Conservation (phyloP, 2,329 filamentous ascomycete species). For the Ophiocordyceps australis region DNA sequence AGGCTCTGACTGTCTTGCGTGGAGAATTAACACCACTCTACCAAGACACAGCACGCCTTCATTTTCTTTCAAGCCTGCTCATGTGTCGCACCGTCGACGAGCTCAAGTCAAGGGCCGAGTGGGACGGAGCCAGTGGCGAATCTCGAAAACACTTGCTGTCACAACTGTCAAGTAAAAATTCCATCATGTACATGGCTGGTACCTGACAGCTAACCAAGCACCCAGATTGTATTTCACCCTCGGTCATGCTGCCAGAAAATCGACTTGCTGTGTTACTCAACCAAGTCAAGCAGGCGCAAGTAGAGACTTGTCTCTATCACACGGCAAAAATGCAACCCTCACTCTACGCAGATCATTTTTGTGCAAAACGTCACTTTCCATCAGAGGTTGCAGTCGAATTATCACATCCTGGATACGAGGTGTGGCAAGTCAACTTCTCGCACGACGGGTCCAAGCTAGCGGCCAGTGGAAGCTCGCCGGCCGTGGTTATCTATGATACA, state of each 20-base stretch:
- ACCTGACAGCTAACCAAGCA: not conserved
- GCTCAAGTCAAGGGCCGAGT: constrained; percentile 56
- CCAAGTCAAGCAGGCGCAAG: constrained; percentile 70
- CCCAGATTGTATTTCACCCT: constrained; percentile 75
- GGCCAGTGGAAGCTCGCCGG: constrained; percentile 58
- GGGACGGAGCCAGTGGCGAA: constrained; percentile 64
- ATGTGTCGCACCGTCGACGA: constrained; percentile 75
- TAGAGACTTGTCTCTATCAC: constrained; percentile 74
- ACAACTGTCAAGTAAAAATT: constrained; percentile 57
- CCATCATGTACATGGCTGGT: not conserved
- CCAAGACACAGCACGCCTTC: constrained; percentile 58
- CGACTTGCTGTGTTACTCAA: constrained; percentile 66
- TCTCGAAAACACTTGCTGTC: constrained; percentile 63
- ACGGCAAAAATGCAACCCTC: constrained; percentile 65
- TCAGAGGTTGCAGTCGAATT: constrained; percentile 53
- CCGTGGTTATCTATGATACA: constrained; percentile 70
- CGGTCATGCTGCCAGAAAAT: constrained; percentile 91
- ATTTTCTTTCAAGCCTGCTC: constrained; percentile 71
- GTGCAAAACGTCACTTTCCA: constrained; percentile 66
- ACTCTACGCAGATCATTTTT: constrained; percentile 75
- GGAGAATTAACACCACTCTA: constrained; percentile 76
- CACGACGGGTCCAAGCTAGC: constrained; percentile 71
- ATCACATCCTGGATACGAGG: constrained; percentile 57
- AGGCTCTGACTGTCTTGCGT: constrained; percentile 67
- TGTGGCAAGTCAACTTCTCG: constrained; percentile 86